Percentiles rank a stretch among this genome's conserved stretches.
These are phyloP conservation scores for Lathyrus tuberosus DNA, from an alignment of 306 rosid species.

Conservation along the genomic window DNA sequence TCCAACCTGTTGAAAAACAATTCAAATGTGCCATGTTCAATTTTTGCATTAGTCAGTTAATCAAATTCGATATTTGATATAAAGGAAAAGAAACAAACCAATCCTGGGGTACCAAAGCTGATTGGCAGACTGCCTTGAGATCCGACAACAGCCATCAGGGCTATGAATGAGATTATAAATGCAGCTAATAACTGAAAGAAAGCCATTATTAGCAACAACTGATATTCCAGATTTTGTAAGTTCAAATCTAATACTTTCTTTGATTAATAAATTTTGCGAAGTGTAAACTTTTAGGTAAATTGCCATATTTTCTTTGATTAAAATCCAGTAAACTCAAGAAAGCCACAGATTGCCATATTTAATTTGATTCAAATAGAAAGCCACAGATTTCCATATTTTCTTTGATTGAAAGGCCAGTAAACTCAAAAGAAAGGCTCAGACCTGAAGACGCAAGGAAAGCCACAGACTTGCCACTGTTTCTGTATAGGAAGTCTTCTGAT, in stretches of 20 bases:
- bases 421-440: conserved; percentile 28
- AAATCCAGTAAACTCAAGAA: conserved; percentile 80
- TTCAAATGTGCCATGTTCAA: conserved; percentile 24
- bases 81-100: conserved; percentile 59
- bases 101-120: conserved; percentile 87
- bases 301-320: not conserved
- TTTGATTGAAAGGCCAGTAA: conserved; percentile 14
- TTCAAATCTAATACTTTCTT: conserved; percentile 20
- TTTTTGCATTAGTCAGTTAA: conserved; percentile 20
- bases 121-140: conserved; percentile 66
- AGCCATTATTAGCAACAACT: conserved; percentile 26
- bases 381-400: conserved; percentile 64
- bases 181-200: conserved; percentile 85
- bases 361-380: conserved; percentile 49
- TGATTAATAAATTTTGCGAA: conserved; percentile 25
- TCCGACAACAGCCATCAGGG: conserved; percentile 89
- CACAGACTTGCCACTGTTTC: conserved; percentile 91
- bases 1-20: conserved; percentile 63
- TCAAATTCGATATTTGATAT: conserved; percentile 36
- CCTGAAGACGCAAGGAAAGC: conserved; percentile 99
- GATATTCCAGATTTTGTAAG: conserved; percentile 30
- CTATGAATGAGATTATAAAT: conserved; percentile 76
- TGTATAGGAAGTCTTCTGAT: conserved; percentile 94
- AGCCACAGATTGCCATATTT: conserved; percentile 73
- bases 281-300: conserved; percentile 8